Base-by-base conservation (phyloP, 1,284 basidiomycete species). In the Ceratobasidium papillatum region DNA sequence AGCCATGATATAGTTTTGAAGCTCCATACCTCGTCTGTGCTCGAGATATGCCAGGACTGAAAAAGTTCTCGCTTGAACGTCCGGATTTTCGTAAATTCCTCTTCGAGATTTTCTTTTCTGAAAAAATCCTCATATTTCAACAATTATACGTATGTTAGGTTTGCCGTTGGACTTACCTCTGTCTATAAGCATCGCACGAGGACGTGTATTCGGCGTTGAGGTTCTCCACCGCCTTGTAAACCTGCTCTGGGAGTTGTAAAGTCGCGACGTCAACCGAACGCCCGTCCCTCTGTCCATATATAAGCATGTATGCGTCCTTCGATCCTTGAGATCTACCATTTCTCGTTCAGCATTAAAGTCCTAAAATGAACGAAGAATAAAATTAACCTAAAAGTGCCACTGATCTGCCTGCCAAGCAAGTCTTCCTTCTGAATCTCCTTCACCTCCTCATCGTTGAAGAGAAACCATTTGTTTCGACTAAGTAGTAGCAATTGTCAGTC, bases 301-400 rank as follows among this genome's bases (percentile, higher is more conserved):
- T 90, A 47, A 97, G 86, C 94, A 97, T 96, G 82, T 98, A 97
- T 30, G 94, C 94, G 78, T 96, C 94, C 81, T 88, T 91, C 0
- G 94, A 95, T 0, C 87, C 52, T 34, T 71, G 58, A 38, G 22
- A 64, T 38, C 49, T 54, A 54, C 36, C 9, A 22, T n/a, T 59
- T 27, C 7, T 12, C 32, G 22, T 47, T 56, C 54, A 62, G 32
- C 52, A 25, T n/a, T 8, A 38, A 51, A 59, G 25, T 27, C 25
- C 4, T 17, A 54, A 58, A 34, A 38, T 25, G 11, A 30, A 11
- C 30, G 11, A 36, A 49, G 12, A 25, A 2, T 32, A 27, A 27
- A 14, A n/a, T 54, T 2, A n/a, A 71, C 66, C 66, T 71, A n/a
- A 52, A 47, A 19, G 2, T 27, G 17, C 66, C 66, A 27, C 17